Evolutionary conservation across 148 eudicot species (phyloP), one percentile per base, ranked within the genome.

Genomic region (Bassia scoparia): DNA sequence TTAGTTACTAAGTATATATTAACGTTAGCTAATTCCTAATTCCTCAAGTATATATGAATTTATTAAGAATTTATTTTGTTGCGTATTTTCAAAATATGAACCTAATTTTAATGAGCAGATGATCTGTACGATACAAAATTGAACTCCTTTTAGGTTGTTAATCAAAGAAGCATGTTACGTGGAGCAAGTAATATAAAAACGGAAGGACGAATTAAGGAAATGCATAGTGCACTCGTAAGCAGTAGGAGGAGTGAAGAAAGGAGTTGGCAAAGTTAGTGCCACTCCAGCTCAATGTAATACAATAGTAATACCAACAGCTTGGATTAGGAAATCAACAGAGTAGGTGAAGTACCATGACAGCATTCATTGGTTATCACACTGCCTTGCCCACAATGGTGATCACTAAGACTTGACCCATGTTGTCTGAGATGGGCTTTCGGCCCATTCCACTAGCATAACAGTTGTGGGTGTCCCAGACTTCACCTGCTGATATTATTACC

Each of bases 361-460:
- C 81, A 69, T 78, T 83, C 73, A 81, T 81, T n/a, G 91, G 35
- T 73, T 76, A 76, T 87, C 91, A 14, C 77, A 21, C 85, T 81
- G 0, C 86, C 83, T 72, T 84, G 20, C 91, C 89, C 5, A 86
- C 86, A 60, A 66, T 41, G 83, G 3, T 84, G 82, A 68, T 84
- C 10, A 75, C 38, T 8, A 80, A 24, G 9, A 84, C 82, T 5
- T 74, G 38, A 4, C 23, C 81, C 81, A 29, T 70, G 31, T 48
- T 84, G 17, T n/a, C 17, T 74, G 3, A 88, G 81, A 24, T 86
- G 82, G 38, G 75, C 55, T 26, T 10, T 3, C 14, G 89, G 91
- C 55, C 91, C 91, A 64, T 74, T 3, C 89, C 89, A 69, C 89
- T 88, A 88, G 72, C 86, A 88, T 80, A 88, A 73, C 17, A 88